phyloP scores from a whole-genome alignment of 164 flowering plant species.

The Aristolochia contorta region DNA sequence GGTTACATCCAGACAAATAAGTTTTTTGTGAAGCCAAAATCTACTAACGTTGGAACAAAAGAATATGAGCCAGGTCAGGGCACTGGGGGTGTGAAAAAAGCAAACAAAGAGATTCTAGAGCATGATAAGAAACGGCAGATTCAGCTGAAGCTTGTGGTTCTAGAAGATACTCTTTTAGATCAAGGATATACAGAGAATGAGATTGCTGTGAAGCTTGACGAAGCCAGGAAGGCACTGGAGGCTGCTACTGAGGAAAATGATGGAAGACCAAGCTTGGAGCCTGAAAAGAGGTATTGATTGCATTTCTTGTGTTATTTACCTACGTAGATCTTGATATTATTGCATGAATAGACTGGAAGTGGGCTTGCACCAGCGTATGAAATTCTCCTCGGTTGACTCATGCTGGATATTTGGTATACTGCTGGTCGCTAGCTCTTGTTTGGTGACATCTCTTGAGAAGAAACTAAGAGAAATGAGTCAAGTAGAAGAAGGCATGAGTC shows the following conservation, averaged over 20 bases:
- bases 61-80: constrained; percentile 69
- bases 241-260: constrained; percentile 33
- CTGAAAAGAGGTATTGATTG: constrained; percentile 6
- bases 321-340: neutral
- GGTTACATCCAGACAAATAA: constrained; percentile 83
- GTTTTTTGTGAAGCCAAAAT: constrained; percentile 61
- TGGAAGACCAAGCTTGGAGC: constrained; percentile 14
- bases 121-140: constrained; percentile 91
- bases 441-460: no score
- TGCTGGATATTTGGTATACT: no score
- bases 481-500: neutral
- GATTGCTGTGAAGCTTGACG: constrained; percentile 51
- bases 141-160: constrained; percentile 68
- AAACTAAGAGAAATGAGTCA: neutral
- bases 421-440: no score
- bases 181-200: constrained; percentile 85
- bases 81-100: constrained; percentile 70
- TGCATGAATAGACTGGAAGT: no score
- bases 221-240: constrained; percentile 49
- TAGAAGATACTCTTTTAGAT: constrained; percentile 71
- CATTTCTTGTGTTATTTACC: neutral
- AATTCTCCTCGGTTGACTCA: no score
- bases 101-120: constrained; percentile 79
- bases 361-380: no score
- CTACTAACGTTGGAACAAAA: constrained; percentile 27